Percentiles rank a stretch among this genome's conserved stretches.
These are phyloP conservation scores for Rhamnella rubrinervis DNA, from an alignment of 331 rosid species.

Conservation along the genomic window DNA sequence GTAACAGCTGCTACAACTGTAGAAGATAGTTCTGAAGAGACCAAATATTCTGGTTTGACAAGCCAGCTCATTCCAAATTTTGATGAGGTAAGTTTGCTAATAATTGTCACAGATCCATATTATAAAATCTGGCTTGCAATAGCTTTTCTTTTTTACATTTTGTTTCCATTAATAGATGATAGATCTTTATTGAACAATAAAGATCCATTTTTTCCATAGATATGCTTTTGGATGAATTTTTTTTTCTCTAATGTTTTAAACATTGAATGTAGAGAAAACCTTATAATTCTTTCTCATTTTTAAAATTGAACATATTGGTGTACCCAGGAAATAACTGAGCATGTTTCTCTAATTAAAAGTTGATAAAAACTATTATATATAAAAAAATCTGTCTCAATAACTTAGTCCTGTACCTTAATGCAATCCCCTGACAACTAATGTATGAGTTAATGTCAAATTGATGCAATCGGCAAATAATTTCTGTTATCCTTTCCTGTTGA, in stretches of 20 bases:
- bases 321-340: neutral
- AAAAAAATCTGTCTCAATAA: too few species aligned
- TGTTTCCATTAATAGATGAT: conserved; percentile 7
- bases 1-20: conserved; percentile 44
- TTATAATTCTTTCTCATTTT: neutral
- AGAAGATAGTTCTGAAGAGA: conserved; percentile 50
- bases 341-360: neutral
- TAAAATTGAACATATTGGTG: neutral
- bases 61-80: conserved; percentile 48
- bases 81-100: conserved; percentile 49
- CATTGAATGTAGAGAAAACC: neutral
- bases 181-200: neutral
- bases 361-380: neutral
- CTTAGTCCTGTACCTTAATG: too few species aligned
- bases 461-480: neutral
- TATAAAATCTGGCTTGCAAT: neutral
- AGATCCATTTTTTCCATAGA: neutral
- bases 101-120: neutral
- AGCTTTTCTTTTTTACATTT: neutral
- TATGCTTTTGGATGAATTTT: conserved; percentile 1
- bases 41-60: conserved; percentile 37
- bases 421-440: too few species aligned
- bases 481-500: neutral
- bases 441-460: neutral
- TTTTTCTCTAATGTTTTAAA: conserved; percentile 1